Conservation (phyloP, 306 rosid genomes). For the Cucurbita maxima region DNA sequence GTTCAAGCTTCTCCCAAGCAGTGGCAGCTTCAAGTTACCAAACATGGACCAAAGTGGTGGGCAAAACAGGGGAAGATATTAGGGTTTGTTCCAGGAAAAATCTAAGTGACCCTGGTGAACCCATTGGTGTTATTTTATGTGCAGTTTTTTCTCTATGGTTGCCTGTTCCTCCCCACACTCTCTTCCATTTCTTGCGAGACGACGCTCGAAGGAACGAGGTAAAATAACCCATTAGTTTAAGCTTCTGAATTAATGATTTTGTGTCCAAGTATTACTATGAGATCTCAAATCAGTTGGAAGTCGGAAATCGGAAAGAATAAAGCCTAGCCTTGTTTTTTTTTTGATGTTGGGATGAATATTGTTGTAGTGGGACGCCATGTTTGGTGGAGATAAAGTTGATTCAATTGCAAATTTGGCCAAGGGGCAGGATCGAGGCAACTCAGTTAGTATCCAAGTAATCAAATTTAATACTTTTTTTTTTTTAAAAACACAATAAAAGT, state of each 20-base stretch:
- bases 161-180: constrained; percentile 44
- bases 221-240: neutral
- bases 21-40: constrained; percentile 80
- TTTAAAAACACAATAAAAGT: too few species aligned
- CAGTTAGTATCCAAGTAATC: constrained; percentile 67
- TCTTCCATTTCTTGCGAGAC: constrained; percentile 73
- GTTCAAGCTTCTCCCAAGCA: constrained; percentile 59
- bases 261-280: accelerated
- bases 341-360: neutral
- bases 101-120: constrained; percentile 86
- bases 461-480: neutral
- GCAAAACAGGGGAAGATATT: constrained; percentile 82
- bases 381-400: constrained; percentile 57
- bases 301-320: too few species aligned
- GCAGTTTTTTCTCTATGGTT: constrained; percentile 94
- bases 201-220: constrained; percentile 64
- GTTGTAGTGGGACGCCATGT: constrained; percentile 82
- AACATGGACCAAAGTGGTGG: constrained; percentile 64
- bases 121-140: constrained; percentile 71
- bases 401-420: constrained; percentile 70
- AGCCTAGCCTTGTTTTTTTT: too few species aligned
- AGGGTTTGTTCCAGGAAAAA: constrained; percentile 81
- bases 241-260: too few species aligned
- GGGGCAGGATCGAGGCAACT: constrained; percentile 95
- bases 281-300: too few species aligned